Evolutionary conservation across 441 rosid genomes (phyloP).

Genomic region (Iberis amara): DNA sequence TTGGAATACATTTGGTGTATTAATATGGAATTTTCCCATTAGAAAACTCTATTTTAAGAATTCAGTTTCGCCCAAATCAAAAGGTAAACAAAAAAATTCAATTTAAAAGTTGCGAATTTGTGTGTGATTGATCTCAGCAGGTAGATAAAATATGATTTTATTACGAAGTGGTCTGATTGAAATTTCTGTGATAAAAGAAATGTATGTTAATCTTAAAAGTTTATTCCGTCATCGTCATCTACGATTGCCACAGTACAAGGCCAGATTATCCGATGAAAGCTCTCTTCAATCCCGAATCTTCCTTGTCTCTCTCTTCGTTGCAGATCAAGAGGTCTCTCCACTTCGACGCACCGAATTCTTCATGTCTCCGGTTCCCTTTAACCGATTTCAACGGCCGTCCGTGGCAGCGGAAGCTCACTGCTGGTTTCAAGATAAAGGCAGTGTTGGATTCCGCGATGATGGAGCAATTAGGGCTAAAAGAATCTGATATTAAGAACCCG

Average conservation of each 20-base stretch:
- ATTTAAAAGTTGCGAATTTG: too few species aligned
- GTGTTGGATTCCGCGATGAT: conserved; percentile 42
- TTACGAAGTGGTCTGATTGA: too few species aligned
- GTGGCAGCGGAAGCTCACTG: conserved; percentile 24
- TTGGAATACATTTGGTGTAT: too few species aligned
- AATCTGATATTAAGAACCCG: conserved; percentile 61
- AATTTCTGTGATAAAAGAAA: not conserved
- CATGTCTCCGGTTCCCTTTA: conserved; percentile 31
- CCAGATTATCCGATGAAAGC: conserved; percentile 45
- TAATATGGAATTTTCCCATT: too few species aligned
- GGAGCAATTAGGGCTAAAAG: conserved; percentile 56
- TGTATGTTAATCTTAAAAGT: too few species aligned
- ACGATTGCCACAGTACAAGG: not conserved
- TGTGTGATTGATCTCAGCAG: too few species aligned
- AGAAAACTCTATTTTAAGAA: too few species aligned
- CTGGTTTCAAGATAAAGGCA: conserved; percentile 31
- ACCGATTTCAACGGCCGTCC: conserved; percentile 19
- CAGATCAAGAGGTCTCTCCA: conserved; percentile 26
- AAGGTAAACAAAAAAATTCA: too few species aligned
- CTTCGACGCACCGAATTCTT: conserved; percentile 5
- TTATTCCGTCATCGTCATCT: conserved; percentile 11
- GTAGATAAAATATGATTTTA: too few species aligned
- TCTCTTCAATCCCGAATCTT: conserved; percentile 39
- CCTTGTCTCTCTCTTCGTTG: conserved; percentile 28
- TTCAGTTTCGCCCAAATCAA: too few species aligned